phyloP scores from a whole-genome alignment of 2,329 filamentous ascomycete genomes.

The Xenoacremonium recifei region DNA sequence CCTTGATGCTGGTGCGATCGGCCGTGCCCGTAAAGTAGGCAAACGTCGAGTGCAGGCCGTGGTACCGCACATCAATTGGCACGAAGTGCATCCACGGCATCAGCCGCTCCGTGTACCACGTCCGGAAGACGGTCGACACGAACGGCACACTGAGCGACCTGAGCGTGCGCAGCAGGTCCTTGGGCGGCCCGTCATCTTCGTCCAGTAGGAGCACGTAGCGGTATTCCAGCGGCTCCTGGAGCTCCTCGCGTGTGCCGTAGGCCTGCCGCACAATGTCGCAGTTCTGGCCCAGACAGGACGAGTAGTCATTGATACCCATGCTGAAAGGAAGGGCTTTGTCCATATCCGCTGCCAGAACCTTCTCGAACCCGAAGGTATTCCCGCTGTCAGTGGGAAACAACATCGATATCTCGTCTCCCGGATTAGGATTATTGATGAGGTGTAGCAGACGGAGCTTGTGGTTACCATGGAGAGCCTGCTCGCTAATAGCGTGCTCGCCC shows the following conservation, averaged over 20 bases:
- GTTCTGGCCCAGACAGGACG: slow-evolving; percentile 51
- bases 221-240: slow-evolving; percentile 56
- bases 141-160: slow-evolving; percentile 68
- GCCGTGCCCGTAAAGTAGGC: slow-evolving; percentile 69
- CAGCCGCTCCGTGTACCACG: slow-evolving; percentile 77
- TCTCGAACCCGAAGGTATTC: slow-evolving; percentile 53
- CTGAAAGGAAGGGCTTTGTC: slow-evolving; percentile 54
- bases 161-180: slow-evolving; percentile 59
- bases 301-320: slow-evolving; percentile 57
- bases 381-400: slow-evolving; percentile 48
- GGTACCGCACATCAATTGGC: slow-evolving; percentile 70
- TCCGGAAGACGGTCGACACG: slow-evolving; percentile 68
- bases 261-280: slow-evolving; percentile 28
- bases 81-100: slow-evolving; percentile 79
- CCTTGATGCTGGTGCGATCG: slow-evolving; percentile 39
- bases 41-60: slow-evolving; percentile 70
- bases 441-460: slow-evolving; percentile 72
- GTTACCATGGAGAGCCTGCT: slow-evolving; percentile 62
- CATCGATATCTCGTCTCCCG: slow-evolving; percentile 48
- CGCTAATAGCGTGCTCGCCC: slow-evolving; percentile 49
- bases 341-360: slow-evolving; percentile 51
- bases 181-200: slow-evolving; percentile 64
- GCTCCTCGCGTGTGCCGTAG: slow-evolving; percentile 38
- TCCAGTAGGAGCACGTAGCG: slow-evolving; percentile 74
- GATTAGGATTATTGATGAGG: slow-evolving; percentile 58